Percentiles rank a stretch among this genome's conserved stretches.
These are phyloP conservation scores for Suhomyces taliae DNA, from an alignment of 1,139 yeast species.

Conservation along the genomic window DNA sequence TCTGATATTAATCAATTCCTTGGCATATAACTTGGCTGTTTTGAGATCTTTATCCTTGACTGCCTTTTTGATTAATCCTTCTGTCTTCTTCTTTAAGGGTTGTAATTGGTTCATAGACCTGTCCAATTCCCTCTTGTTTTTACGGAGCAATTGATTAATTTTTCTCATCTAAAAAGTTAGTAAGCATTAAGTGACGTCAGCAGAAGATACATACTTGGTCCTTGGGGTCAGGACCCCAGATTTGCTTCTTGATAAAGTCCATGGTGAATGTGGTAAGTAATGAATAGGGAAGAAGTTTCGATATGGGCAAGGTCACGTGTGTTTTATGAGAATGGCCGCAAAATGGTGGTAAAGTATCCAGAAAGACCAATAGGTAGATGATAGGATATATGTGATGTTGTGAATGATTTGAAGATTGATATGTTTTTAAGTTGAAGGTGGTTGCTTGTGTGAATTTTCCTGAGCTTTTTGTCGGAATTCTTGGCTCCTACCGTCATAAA, in stretches of 20 bases:
- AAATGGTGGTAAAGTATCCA: no score
- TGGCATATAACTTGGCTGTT: constrained; percentile 76
- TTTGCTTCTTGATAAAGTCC: constrained; percentile 77
- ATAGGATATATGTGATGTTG: not conserved
- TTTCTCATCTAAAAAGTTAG: constrained; percentile 56
- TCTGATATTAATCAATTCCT: constrained; percentile 73
- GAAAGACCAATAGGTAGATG: not conserved
- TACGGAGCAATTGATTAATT: constrained; percentile 78
- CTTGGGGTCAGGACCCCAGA: constrained; percentile 95
- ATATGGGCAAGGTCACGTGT: not conserved
- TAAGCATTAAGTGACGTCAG: not conserved
- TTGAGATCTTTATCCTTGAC: constrained; percentile 79
- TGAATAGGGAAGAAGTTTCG: not conserved
- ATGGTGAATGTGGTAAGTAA: constrained; percentile 26
- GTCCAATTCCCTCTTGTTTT: constrained; percentile 82
- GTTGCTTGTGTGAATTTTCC: no score
- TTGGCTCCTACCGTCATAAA: no score
- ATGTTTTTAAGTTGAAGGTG: no score
- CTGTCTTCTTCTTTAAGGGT: constrained; percentile 71
- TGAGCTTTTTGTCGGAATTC: no score
- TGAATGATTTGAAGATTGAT: no score
- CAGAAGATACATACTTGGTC: constrained; percentile 59
- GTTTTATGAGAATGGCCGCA: no score
- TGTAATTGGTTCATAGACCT: constrained; percentile 67
- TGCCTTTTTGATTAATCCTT: constrained; percentile 65